A percentile compares a stretch with the other conserved stretches of the same genome.
Evolutionary conservation across 768 basidiomycete genomes (phyloP).

Genomic region (Pulveroboletus ravenelii): DNA sequence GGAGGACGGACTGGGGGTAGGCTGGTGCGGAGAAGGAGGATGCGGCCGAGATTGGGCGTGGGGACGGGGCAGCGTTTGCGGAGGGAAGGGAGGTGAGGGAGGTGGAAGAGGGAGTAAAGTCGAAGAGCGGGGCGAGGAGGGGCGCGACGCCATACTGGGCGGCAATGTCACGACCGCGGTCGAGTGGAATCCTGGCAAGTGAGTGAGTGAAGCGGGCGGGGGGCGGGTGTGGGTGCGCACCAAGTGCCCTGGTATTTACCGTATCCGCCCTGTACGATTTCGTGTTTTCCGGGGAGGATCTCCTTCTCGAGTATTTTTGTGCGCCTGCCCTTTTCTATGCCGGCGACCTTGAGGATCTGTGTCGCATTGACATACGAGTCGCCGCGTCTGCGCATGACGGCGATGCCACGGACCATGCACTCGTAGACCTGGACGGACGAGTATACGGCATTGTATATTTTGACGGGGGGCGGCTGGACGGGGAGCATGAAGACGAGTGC

Average conservation of each 20-base stretch:
- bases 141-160: slow-evolving; percentile 87
- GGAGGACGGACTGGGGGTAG: slow-evolving; percentile 54
- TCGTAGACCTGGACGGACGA: slow-evolving; percentile 95
- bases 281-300: slow-evolving; percentile 90
- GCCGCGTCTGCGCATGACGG: slow-evolving; percentile 92
- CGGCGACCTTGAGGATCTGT: slow-evolving; percentile 97
- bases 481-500: slow-evolving; percentile 29
- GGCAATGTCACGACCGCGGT: slow-evolving; percentile 90
- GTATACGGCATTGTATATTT: slow-evolving; percentile 92
- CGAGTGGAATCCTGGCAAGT: slow-evolving; percentile 82
- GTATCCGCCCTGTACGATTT: slow-evolving; percentile 98
- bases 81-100: slow-evolving; percentile 67
- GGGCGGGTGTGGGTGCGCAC: slow-evolving; percentile 42
- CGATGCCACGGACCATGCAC: slow-evolving; percentile 97
- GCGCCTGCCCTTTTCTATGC: slow-evolving; percentile 92
- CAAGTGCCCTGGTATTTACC: slow-evolving; percentile 99
- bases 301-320: slow-evolving; percentile 98
- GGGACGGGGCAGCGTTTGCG: slow-evolving; percentile 42
- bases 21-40: slow-evolving; percentile 58
- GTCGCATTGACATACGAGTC: slow-evolving; percentile 99
- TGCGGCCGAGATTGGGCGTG: slow-evolving; percentile 63
- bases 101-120: slow-evolving; percentile 78
- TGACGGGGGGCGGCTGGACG: slow-evolving; percentile 53
- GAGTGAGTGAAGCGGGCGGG: slow-evolving; percentile 7
- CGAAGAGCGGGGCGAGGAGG: slow-evolving; percentile 85